Evolutionary conservation across 768 basidiomycete species (phyloP), one percentile per base, ranked within the genome.

Genomic region (Floccularia luteovirens): DNA sequence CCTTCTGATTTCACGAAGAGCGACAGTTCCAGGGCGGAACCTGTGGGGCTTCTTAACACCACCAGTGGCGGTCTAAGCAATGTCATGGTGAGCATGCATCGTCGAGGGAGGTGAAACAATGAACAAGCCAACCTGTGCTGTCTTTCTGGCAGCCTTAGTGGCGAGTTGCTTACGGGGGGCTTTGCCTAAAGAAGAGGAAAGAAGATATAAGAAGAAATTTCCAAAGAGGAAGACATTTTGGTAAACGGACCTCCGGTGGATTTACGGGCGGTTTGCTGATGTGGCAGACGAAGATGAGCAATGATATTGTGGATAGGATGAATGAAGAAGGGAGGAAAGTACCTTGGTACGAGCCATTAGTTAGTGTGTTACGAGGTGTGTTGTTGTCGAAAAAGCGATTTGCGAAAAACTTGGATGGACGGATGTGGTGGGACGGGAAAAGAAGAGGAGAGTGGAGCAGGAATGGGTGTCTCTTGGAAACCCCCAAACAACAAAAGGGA

Each of bases 1-100:
- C 64, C 92, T 78, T 60, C 94, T 74, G 56, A 97, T 97, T 70
- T 97, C 93, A 77, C 94, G 92, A 50, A 99, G 90, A 50, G 94
- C 94, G 73, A 99, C 94, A n/a, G n/a, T n/a, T n/a, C n/a, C n/a
- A n/a, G n/a, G n/a, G n/a, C n/a, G n/a, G n/a, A n/a, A n/a, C n/a
- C 93, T 76, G 66, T 98, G 93, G 45, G 93, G 94, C 76, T 98
- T 99, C 93, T 98, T 98, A 56, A 96, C 92, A 80, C 92, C 92
- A 68, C 92, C 92, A 47, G 92, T 85, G 43, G 86, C 77, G 42
- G 86, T 75, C 77, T 80, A 45, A 48, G 36, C 20, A 8, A 10
- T 24, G 10, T 11, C 8, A 31, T 31, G 6, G 16, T 14, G n/a
- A 3, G 37, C 42, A 27, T 17, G 14, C 12, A n/a, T 20, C 28